Percentiles rank a stretch among this genome's conserved stretches.
phyloP scores from a whole-genome alignment of 2,329 filamentous ascomycete species.

The Xylaria sp. region DNA sequence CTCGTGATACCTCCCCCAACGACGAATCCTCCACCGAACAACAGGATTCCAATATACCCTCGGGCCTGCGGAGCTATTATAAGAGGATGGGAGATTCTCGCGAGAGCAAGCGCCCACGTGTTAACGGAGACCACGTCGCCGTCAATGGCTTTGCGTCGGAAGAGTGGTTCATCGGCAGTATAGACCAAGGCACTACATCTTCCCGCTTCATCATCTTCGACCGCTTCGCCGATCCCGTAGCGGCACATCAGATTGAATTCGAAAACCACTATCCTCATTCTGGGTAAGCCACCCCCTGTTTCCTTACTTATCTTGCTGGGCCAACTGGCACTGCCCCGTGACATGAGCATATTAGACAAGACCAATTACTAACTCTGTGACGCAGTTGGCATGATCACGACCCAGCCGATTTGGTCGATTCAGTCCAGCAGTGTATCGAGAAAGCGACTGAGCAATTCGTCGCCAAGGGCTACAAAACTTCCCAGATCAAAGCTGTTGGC shows the following conservation, averaged over 20 bases:
- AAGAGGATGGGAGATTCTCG: constrained; percentile 44
- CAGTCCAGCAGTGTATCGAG: constrained; percentile 83
- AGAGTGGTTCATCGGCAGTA: constrained; percentile 82
- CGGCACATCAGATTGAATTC: constrained; percentile 88
- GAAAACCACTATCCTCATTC: constrained; percentile 85
- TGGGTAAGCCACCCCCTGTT: constrained; percentile 67
- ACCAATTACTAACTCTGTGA: constrained; percentile 29
- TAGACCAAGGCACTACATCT: constrained; percentile 91
- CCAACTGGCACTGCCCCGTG: not conserved
- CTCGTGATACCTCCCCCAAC: constrained; percentile 37
- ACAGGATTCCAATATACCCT: constrained; percentile 21
- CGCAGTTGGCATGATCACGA: constrained; percentile 90
- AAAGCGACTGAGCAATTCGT: constrained; percentile 77
- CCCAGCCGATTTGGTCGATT: constrained; percentile 77
- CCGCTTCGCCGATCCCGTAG: constrained; percentile 78
- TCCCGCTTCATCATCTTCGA: constrained; percentile 93
- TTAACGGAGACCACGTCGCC: constrained; percentile 26
- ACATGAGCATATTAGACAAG: constrained; percentile 1
- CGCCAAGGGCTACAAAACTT: constrained; percentile 72
- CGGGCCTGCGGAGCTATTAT: constrained; percentile 35
- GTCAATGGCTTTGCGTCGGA: constrained; percentile 39
- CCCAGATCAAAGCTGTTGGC: constrained; percentile 80
- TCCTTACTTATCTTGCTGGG: not conserved
- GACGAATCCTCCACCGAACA: constrained; percentile 26
- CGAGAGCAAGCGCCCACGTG: constrained; percentile 43